Base-by-base conservation (phyloP, 805 yeast species). In the Cyberlindnera petersonii region DNA sequence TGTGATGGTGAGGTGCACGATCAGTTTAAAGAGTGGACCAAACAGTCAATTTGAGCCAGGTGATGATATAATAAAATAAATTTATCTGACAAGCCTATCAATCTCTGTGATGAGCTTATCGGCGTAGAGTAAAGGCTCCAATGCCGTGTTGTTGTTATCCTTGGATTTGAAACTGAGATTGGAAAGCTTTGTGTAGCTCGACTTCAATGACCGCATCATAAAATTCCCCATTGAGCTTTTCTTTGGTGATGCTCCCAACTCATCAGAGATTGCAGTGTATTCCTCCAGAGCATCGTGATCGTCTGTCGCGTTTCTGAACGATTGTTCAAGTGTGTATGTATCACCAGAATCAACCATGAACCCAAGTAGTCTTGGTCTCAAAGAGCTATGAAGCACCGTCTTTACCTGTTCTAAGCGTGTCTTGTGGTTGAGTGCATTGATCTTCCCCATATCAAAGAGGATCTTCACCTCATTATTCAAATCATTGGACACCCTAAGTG, bases 1-100 rank as follows among this genome's bases (percentile, higher is more conserved):
- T 19, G 21, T 8, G 32, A 30, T 6, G 27, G 15, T 14, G 31
- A 30, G 4, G 31, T 27, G n/a, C 39, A 24, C 5, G 34, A 19
- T 11, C 37, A 39, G 6, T 33, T 53, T 16, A 35, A 39, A 29
- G 43, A 36, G 0, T 53, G 58, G 58, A 49, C 55, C 5, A 47
- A 39, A 23, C 50, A 47, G 26, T 14, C 21, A 13, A 37, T 33
- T 11, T 29, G 16, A 14, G 6, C 13, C 6, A 21, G 15, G 6
- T 15, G 13, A 15, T 9, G 5, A 28, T 14, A 6, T 15, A 7
- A 8, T n/a, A n/a, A n/a, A n/a, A n/a, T n/a, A n/a, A n/a, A n/a
- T n/a, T n/a, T n/a, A n/a, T 8, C 6, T 5, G 13, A 35, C n/a
- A 16, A 20, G 21, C 7, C 14, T 26, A 32, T 44, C 43, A 9